Base-by-base conservation (phyloP, 495 filamentous ascomycete species). In the Physcia stellaris region DNA sequence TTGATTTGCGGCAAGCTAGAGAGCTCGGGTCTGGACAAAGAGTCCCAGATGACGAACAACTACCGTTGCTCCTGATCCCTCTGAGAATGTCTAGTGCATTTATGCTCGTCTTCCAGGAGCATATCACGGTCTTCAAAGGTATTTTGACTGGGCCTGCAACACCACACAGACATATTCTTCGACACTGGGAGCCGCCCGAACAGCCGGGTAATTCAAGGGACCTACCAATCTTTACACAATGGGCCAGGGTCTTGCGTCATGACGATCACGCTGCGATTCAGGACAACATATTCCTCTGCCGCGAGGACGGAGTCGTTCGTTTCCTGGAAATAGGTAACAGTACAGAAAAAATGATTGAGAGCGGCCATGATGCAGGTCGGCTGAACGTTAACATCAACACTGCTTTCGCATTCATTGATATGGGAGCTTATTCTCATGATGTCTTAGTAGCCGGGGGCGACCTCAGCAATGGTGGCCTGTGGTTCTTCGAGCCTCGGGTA, bases 381-480 rank as follows among this genome's bases (percentile, higher is more conserved):
- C 62, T 84, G 19, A 60, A 70, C 12, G 71, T 70, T 51, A 76
- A 73, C 37, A 72, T 82, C 35, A 72, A 73, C 21, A 70, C 58
- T 1, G 75, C 77, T 2, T 83, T 86, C 55, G 71, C 80, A n/a
- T 67, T 63, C 23, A 46, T 75, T 5, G 70, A 70, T 45, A 35
- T 58, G 19, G 55, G 55, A 19, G 45, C 57, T 13, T 39, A 64
- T 6, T 71, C 68, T 37, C 74, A 74, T 17, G 88, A 95, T 52
- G 61, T 92, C 27, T 67, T 95, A 29, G 60, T 94, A 15, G 72
- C 81, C 4, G 82, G 78, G 12, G 85, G 90, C n/a, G 77, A 80
- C 37, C 77, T 76, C 32, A 80, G 86, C n/a, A 67, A 77, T 45
- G 90, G 88, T 5, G 77, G 78, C 0, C 66, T 86, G 9, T 92